Percentiles rank a stretch among this genome's conserved stretches.
These are phyloP conservation scores for Actinomortierella ambigua DNA, from an alignment of 371 early-diverging fungal genomes.

Conservation along the genomic window DNA sequence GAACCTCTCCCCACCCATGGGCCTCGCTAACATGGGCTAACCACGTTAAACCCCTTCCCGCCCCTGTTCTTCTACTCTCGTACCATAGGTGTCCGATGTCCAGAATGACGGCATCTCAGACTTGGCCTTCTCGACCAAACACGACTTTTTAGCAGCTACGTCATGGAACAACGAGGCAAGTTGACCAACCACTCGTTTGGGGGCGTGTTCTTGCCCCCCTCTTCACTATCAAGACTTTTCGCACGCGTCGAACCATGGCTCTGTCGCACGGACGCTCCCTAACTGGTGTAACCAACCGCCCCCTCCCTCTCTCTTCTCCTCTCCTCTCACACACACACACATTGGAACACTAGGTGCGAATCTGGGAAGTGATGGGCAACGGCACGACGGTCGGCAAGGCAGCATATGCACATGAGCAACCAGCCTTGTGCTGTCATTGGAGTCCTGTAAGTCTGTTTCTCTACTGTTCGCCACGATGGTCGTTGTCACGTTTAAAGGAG, in stretches of 20 bases:
- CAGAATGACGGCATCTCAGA: slow-evolving; percentile 86
- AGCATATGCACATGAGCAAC: slow-evolving; percentile 83
- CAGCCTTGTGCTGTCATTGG: slow-evolving; percentile 87
- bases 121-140: slow-evolving; percentile 78
- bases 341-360: slow-evolving; percentile 71
- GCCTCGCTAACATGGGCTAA: too few relatives aligned
- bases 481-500: too few relatives aligned
- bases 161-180: slow-evolving; percentile 94
- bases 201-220: not conserved
- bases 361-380: slow-evolving; percentile 85
- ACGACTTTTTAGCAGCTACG: slow-evolving; percentile 83
- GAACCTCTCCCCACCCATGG: too few relatives aligned
- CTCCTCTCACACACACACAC: not conserved
- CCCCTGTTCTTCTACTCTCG: too few relatives aligned
- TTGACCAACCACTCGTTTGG: not conserved
- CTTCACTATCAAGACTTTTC: not conserved
- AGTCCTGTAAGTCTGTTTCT: slow-evolving; percentile 65
- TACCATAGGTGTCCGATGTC: slow-evolving; percentile 62
- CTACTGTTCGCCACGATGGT: not conserved
- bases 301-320: not conserved
- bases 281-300: not conserved
- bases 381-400: slow-evolving; percentile 82
- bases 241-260: too few relatives aligned
- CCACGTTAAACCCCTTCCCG: too few relatives aligned
- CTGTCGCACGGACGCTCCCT: not conserved